phyloP scores from a whole-genome alignment of 2,329 filamentous ascomycete genomes.

The Cryphonectria carpinicola region DNA sequence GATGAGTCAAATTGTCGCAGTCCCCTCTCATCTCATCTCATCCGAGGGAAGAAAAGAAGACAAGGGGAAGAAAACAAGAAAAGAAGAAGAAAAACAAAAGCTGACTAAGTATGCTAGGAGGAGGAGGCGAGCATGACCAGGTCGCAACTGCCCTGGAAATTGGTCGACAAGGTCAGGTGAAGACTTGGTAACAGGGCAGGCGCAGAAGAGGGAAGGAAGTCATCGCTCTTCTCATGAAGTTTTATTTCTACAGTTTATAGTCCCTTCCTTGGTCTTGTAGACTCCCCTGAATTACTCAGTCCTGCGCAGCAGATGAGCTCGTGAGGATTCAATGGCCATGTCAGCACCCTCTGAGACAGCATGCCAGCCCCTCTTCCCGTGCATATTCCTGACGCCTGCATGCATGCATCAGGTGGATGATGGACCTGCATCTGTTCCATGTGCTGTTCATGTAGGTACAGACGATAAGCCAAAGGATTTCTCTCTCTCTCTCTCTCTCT shows the following conservation, averaged over 20 bases:
- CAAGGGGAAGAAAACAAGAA: neutral
- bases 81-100: neutral
- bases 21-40: neutral
- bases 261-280: too few species aligned
- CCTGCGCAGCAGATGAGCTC: too few species aligned
- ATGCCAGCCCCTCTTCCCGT: neutral
- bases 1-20: neutral
- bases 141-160: neutral
- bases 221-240: neutral
- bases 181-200: neutral
- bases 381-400: neutral
- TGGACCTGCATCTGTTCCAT: neutral
- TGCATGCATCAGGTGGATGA: neutral
- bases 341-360: neutral
- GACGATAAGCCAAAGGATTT: neutral
- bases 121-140: neutral
- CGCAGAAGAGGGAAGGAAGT: neutral
- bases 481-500: neutral
- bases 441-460: neutral
- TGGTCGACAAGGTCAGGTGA: too few species aligned
- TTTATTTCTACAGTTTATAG: neutral
- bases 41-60: neutral
- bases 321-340: too few species aligned
- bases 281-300: too few species aligned
- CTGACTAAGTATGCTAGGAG: neutral